Percentiles rank a stretch among this genome's conserved stretches.
phyloP scores from a whole-genome alignment of 306 rosid species.

The Quercus parvula region DNA sequence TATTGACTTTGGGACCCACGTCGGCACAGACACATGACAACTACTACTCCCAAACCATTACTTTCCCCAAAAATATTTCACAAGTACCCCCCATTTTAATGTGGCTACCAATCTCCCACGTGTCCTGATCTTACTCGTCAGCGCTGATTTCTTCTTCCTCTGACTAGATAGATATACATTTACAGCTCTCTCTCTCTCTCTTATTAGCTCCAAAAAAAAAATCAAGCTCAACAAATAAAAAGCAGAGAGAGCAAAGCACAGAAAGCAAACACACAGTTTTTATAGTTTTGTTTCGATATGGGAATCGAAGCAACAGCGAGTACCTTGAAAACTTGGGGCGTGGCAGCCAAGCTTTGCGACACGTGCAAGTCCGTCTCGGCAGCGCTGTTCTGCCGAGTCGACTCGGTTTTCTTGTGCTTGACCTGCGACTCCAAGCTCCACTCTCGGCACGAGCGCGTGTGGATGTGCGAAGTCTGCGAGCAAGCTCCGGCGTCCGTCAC shows the following conservation, averaged over 20 bases:
- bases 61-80: conserved; percentile 7
- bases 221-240: not conserved
- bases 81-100: not conserved
- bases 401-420: conserved; percentile 80
- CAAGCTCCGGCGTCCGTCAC: conserved; percentile 92
- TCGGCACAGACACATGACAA: conserved; percentile 65
- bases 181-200: too few relatives aligned
- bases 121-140: conserved; percentile 27
- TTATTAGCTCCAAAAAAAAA: too few relatives aligned
- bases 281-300: conserved; percentile 23
- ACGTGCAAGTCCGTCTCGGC: conserved; percentile 62
- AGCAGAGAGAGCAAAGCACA: not conserved
- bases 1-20: conserved; percentile 45
- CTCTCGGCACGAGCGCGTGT: conserved; percentile 83
- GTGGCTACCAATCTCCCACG: conserved; percentile 54
- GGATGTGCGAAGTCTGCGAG: conserved; percentile 96
- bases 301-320: conserved; percentile 38
- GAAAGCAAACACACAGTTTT: not conserved
- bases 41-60: conserved; percentile 26
- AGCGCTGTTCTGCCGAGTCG: conserved; percentile 61
- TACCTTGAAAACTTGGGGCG: conserved; percentile 36
- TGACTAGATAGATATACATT: conserved; percentile 30
- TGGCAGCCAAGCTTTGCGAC: conserved; percentile 69
- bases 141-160: conserved; percentile 45
- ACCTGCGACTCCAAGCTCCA: conserved; percentile 73